phyloP scores from a whole-genome alignment of 2,329 filamentous ascomycete genomes.

The Fusarium hainanense region DNA sequence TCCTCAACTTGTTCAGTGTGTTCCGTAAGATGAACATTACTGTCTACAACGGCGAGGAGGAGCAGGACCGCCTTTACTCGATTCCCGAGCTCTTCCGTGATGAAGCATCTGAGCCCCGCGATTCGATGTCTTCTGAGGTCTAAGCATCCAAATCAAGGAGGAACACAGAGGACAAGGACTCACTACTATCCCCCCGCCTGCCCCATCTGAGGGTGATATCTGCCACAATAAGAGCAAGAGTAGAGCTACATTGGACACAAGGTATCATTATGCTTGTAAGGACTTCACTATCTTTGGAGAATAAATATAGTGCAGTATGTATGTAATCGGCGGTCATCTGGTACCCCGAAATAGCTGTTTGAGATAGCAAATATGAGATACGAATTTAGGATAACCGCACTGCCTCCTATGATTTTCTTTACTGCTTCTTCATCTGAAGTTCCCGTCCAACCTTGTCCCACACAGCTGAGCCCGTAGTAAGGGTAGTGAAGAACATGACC shows the following conservation, averaged over 20 bases:
- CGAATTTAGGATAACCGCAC: background rate
- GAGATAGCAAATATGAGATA: constrained; percentile 9
- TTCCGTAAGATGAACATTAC: constrained; percentile 36
- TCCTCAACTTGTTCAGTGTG: constrained; percentile 32
- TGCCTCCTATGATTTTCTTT: background rate
- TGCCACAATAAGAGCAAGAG: background rate
- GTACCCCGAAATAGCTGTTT: background rate
- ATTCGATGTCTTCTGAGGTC: constrained; percentile 33
- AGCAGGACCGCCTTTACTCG: constrained; percentile 18
- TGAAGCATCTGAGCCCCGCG: constrained; percentile 33
- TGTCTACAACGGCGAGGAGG: constrained; percentile 34
- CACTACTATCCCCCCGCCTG: background rate
- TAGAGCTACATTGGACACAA: background rate
- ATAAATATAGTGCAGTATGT: background rate
- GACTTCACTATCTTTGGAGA: background rate
- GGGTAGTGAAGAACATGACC: constrained; percentile 70
- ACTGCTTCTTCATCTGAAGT: constrained; percentile 38
- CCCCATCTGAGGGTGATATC: background rate
- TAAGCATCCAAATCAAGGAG: background rate
- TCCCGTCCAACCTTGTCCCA: constrained; percentile 64
- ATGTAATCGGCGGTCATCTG: background rate
- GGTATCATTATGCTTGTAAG: background rate
- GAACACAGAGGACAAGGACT: background rate
- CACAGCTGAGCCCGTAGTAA: constrained; percentile 69
- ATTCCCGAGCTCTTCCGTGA: constrained; percentile 35